phyloP scores from a whole-genome alignment of 192 early-diverging fungal genomes.

The Gaertneriomyces sp. region DNA sequence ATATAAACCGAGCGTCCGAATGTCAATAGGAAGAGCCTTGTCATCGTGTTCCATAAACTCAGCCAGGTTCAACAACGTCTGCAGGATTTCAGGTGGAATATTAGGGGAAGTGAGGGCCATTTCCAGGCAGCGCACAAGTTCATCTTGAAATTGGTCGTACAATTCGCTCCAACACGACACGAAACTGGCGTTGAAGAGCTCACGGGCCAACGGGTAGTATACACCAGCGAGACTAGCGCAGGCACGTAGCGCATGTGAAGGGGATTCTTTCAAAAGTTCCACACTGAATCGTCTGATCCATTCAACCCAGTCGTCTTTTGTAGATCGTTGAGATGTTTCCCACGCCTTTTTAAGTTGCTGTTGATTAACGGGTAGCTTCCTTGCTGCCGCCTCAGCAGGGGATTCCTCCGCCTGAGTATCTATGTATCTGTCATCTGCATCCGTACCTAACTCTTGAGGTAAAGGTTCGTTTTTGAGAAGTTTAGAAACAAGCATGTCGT shows the following conservation, averaged over 20 bases:
- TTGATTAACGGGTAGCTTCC: slow-evolving; percentile 84
- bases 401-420: slow-evolving; percentile 32
- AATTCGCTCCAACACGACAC: slow-evolving; percentile 95
- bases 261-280: slow-evolving; percentile 94
- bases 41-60: slow-evolving; percentile 99
- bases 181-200: slow-evolving; percentile 96
- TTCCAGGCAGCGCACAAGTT: slow-evolving; percentile 75
- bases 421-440: slow-evolving; percentile 36
- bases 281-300: slow-evolving; percentile 90
- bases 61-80: slow-evolving; percentile 86
- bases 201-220: slow-evolving; percentile 73
- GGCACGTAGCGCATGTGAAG: slow-evolving; percentile 88
- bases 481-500: slow-evolving; percentile 72
- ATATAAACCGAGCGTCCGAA: slow-evolving; percentile 80
- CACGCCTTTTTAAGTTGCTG: slow-evolving; percentile 78
- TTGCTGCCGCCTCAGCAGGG: slow-evolving; percentile 42
- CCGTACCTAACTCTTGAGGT: slow-evolving; percentile 56
- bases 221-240: slow-evolving; percentile 78
- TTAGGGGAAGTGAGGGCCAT: slow-evolving; percentile 74
- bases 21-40: slow-evolving; percentile 90
- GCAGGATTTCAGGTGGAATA: slow-evolving; percentile 90
- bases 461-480: slow-evolving; percentile 74
- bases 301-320: slow-evolving; percentile 90
- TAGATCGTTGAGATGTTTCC: slow-evolving; percentile 82
- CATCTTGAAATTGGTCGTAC: slow-evolving; percentile 85